Base-by-base conservation (phyloP, 1,284 basidiomycete genomes). In the Chiua sp. region DNA sequence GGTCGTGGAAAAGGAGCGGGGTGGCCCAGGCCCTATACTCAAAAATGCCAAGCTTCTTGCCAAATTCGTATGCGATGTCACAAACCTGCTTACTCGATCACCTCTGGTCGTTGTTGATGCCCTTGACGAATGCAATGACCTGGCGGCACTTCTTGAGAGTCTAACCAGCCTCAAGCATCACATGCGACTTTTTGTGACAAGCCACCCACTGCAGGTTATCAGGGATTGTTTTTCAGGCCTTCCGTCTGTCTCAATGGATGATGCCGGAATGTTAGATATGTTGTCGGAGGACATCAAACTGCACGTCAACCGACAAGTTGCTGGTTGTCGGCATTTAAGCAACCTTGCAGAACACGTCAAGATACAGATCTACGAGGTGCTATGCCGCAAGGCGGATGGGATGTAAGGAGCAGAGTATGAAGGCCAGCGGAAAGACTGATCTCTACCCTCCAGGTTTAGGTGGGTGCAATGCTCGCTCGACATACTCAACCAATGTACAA, bases 391-490 rank as follows among this genome's bases (percentile, higher is more conserved):
- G 47, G 39, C n/a, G 12, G 51, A 46, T 3, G 2, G 23, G 20
- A 16, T 62, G 20, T 60, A 39, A 4, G 33, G 39, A 1, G 59
- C 15, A 1, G 7, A 12, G 33, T 11, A 35, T 11, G 13, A 35
- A 35, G n/a, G n/a, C 33, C 37, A 39, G 37, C 37, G 16, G 37
- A 18, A 18, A 39, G 13, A 39, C 37, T 39, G 16, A 39, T 16
- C 37, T 16, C 4, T 39, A 12, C 4, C 18, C 37, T 39, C 16
- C 37, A 62, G 59, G 59, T 62, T 62, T 22, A 39, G 60, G 1
- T 60, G 59, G 59, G 30, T 51, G 0, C 60, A 61, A 8, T 59
- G 59, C 30, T 47, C 57, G 8, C 47, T 59, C 11, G 48, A 59
- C 33, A 47, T 44, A 15, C 59, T 60, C 16, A 10, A 51, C 22